phyloP scores from a whole-genome alignment of 108 stramenopile species.

The Nitzschia palea region DNA sequence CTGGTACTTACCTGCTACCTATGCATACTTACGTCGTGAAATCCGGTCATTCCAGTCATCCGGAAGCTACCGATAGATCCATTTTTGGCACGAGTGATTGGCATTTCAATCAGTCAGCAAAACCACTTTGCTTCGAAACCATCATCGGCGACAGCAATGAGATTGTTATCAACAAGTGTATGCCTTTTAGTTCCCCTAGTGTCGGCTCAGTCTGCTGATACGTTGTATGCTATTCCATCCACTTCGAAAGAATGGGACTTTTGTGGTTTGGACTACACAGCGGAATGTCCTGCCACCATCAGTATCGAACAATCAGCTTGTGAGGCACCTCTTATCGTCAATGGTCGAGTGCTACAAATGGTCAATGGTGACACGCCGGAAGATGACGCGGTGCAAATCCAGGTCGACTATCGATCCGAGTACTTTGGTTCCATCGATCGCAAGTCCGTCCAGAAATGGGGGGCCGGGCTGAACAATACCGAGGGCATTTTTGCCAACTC shows the following conservation, averaged over 20 bases:
- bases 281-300: constrained; percentile 15
- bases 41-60: too few relatives aligned
- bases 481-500: constrained; percentile 5
- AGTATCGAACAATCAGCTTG: constrained; percentile 20
- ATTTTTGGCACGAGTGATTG: too few relatives aligned
- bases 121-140: too few relatives aligned
- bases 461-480: constrained; percentile 21
- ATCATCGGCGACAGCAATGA: too few relatives aligned
- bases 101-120: too few relatives aligned
- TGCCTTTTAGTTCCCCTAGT: too few relatives aligned
- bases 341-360: constrained; percentile 15
- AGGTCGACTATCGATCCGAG: constrained; percentile 16
- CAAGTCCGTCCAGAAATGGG: constrained; percentile 16
- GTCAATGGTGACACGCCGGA: constrained; percentile 12
- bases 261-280: constrained; percentile 3
- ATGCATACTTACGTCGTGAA: too few relatives aligned
- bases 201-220: background rate
- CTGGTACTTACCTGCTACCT: too few relatives aligned
- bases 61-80: too few relatives aligned
- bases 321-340: constrained; percentile 11
- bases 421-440: background rate
- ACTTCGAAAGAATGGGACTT: constrained; percentile 11
- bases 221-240: background rate
- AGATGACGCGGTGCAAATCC: constrained; percentile 10
- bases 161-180: too few relatives aligned